Evolutionary conservation across 2,329 filamentous ascomycete genomes (phyloP).

Genomic region (Metarhizium robertsii): DNA sequence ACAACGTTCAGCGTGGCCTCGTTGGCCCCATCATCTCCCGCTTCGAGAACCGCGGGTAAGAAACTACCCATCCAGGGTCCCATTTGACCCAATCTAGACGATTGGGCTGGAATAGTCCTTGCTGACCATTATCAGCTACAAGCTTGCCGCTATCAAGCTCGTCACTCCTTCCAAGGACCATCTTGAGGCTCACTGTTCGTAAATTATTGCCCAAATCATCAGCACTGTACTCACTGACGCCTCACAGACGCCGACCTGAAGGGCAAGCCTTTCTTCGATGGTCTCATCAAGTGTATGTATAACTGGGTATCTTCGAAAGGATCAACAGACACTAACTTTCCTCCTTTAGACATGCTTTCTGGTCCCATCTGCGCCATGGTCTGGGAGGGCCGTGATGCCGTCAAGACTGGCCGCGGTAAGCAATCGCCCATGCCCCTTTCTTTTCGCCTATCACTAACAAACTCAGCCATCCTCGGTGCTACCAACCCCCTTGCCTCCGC

Average conservation of each 20-base stretch:
- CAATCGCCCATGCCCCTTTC: not conserved
- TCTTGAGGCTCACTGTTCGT: conserved; percentile 89
- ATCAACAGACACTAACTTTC: not conserved
- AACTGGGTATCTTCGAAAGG: not conserved
- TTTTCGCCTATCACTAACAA: conserved; percentile 5
- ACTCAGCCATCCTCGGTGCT: conserved; percentile 78
- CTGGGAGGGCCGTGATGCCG: conserved; percentile 97
- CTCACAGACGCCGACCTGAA: conserved; percentile 68
- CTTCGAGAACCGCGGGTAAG: conserved; percentile 92
- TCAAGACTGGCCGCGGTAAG: conserved; percentile 93
- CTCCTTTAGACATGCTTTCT: conserved; percentile 74
- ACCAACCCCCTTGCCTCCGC: conserved; percentile 95
- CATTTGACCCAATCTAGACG: not conserved
- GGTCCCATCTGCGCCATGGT: conserved; percentile 99
- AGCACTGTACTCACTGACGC: conserved; percentile 16
- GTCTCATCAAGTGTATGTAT: conserved; percentile 77
- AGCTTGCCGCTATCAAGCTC: conserved; percentile 97
- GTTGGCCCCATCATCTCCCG: conserved; percentile 95
- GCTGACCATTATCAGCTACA: conserved; percentile 45
- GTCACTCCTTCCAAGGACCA: conserved; percentile 81
- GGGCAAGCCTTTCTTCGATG: conserved; percentile 93
- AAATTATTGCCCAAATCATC: not conserved
- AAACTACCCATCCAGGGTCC: not conserved
- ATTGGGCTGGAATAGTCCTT: not conserved
- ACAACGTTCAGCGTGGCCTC: conserved; percentile 69